Percentiles rank a stretch among this genome's conserved stretches.
Evolutionary conservation across 2,329 filamentous ascomycete species (phyloP).

Genomic region (Arthrinium puccinioides): DNA sequence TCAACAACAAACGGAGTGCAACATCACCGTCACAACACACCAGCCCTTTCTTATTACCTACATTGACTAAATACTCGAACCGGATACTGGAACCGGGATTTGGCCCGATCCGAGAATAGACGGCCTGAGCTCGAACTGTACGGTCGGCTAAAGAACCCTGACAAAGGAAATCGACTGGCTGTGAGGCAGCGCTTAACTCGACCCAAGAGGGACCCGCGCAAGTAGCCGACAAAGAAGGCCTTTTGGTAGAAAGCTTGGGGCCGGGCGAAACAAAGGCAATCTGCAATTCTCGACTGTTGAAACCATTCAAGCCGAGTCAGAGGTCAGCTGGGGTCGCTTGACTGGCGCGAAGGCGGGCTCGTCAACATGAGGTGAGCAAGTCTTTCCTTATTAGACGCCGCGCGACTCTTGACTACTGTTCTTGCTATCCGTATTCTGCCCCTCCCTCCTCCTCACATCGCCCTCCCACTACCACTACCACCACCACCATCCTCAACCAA

Average conservation of each 20-base stretch:
- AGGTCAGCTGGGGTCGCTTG: slow-evolving; percentile 6
- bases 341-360: background rate
- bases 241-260: slow-evolving; percentile 9
- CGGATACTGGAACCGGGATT: too few species aligned
- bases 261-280: slow-evolving; percentile 13
- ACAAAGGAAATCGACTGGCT: slow-evolving; percentile 19
- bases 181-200: slow-evolving; percentile 18
- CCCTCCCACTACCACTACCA: slow-evolving; percentile 18
- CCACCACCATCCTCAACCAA: slow-evolving; percentile 2
- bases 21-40: background rate
- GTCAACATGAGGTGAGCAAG: slow-evolving; percentile 3
- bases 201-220: slow-evolving; percentile 14
- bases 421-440: slow-evolving; percentile 3
- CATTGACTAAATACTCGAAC: too few species aligned
- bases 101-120: background rate
- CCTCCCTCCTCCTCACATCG: slow-evolving; percentile 1
- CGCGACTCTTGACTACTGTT: background rate
- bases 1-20: background rate
- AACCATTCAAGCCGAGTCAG: slow-evolving; percentile 2
- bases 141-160: slow-evolving; percentile 3
- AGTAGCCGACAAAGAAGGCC: slow-evolving; percentile 16
- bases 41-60: too few species aligned
- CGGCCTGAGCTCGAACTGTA: background rate
- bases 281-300: slow-evolving; percentile 9
- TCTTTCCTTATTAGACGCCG: background rate